Percentiles rank a stretch among this genome's conserved stretches.
Evolutionary conservation across 352 stramenopile genomes (phyloP).

Genomic region (Thalassiosira livingstoniorum): DNA sequence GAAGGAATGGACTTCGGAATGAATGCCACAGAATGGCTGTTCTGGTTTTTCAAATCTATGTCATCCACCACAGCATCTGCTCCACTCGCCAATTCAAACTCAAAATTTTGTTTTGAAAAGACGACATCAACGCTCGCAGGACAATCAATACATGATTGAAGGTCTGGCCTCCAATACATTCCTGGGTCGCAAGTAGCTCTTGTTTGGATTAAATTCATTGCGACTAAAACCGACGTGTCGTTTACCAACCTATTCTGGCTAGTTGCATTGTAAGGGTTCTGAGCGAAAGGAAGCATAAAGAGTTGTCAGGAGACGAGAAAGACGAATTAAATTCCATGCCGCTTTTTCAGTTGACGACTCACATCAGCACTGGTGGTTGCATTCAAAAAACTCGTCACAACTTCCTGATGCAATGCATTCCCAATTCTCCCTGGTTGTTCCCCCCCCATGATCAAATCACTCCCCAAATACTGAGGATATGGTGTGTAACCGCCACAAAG

Average conservation of each 20-base stretch:
- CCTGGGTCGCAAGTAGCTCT: not conserved
- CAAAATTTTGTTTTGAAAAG: not conserved
- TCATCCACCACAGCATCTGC: not conserved
- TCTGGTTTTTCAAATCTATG: not conserved
- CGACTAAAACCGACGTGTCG: not conserved
- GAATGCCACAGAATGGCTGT: not conserved
- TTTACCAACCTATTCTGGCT: not conserved
- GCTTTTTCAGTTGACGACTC: too few relatives aligned
- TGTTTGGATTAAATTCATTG: not conserved
- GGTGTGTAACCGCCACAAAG: constrained; percentile 41
- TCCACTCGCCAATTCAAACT: not conserved
- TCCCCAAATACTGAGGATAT: constrained; percentile 36
- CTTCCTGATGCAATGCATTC: constrained; percentile 2
- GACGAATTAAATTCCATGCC: too few relatives aligned
- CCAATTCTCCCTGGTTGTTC: constrained; percentile 23
- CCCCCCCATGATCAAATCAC: constrained; percentile 33
- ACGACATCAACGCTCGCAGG: not conserved
- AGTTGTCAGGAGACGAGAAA: too few relatives aligned
- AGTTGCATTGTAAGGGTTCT: not conserved
- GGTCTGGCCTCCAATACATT: not conserved
- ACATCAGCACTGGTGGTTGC: constrained; percentile 20
- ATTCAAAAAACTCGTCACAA: constrained; percentile 2
- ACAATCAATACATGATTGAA: not conserved
- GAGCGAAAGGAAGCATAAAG: too few relatives aligned
- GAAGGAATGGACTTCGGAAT: too few relatives aligned